Base-by-base conservation (phyloP, 2,329 filamentous ascomycete genomes). In the Stagonosporopsis tanaceti region DNA sequence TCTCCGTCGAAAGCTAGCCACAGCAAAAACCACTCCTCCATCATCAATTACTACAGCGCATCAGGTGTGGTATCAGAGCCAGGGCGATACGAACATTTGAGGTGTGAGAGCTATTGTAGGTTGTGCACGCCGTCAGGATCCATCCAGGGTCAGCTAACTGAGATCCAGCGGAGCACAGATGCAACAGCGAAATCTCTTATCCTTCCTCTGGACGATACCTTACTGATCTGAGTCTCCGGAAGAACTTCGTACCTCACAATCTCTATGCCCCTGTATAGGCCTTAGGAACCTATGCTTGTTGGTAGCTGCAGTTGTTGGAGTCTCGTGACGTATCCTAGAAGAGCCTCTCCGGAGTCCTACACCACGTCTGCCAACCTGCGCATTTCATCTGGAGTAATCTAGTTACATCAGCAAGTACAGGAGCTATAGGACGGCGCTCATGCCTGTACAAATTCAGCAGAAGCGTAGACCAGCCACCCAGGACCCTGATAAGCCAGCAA, bases 361-460 rank as follows among this genome's bases (percentile, higher is more conserved):
- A 50, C 34, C 22, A 32, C 45, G 27, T 3, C 27, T 35, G 4
- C 17, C 22, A 39, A 17, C 34, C 20, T 40, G 38, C 34, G 32
- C 38, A 34, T 28, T 17, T 34, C 17, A 35, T 15, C 30, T 46
- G 39, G 15, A 17, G 41, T 27, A 30, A 34, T 14, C 38, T 34
- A 38, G 39, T 27, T 27, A 53, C 25, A 27, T 45, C 27, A 9
- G 28, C 17, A 44, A n/a, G 34, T 38, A 11, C 17, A 27, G 27
- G 42, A 34, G 39, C 39, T 39, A 37, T 12, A 41, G 39, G 34
- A 41, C 40, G 56, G 56, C 41, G 50, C 62, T 60, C 57, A 72
- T 73, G 71, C 66, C 69, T 67, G 46, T 63, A 30, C 65, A 69
- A 64, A 40, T 64, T 39, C 62, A 68, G 51, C 53, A 58, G 38